These are phyloP conservation scores for Saccharomycopsis guyanensis DNA, from an alignment of 805 yeast species.

Conservation along the genomic window DNA sequence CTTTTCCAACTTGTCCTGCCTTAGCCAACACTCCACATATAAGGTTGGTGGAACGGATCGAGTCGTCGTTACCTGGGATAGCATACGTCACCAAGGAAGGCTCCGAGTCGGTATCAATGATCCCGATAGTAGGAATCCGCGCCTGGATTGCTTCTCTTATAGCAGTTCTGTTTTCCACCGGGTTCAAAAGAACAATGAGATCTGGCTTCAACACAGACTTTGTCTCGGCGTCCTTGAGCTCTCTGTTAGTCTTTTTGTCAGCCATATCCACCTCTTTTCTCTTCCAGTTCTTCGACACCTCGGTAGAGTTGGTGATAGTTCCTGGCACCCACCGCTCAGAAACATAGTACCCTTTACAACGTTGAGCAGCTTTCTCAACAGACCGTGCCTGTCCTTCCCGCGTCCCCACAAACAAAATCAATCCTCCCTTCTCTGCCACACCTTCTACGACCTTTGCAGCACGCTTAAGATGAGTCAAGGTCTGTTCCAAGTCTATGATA, in stretches of 20 bases:
- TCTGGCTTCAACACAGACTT: constrained; percentile 73
- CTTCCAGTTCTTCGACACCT: constrained; percentile 50
- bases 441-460: constrained; percentile 84
- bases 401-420: constrained; percentile 79
- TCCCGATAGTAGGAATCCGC: constrained; percentile 87
- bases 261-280: constrained; percentile 71
- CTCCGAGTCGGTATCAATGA: constrained; percentile 90
- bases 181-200: constrained; percentile 77
- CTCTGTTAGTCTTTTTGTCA: constrained; percentile 58
- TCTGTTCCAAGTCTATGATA: constrained; percentile 82
- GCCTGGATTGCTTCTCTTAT: constrained; percentile 73
- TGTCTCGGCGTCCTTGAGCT: constrained; percentile 42
- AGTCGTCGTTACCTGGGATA: constrained; percentile 94
- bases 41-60: constrained; percentile 70
- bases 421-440: constrained; percentile 76
- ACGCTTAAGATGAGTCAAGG: constrained; percentile 63
- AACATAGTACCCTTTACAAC: constrained; percentile 75
- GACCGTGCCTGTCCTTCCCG: constrained; percentile 68
- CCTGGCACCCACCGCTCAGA: constrained; percentile 92
- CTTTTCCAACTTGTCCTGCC: constrained; percentile 76
- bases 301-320: constrained; percentile 77
- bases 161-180: constrained; percentile 75
- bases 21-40: constrained; percentile 76
- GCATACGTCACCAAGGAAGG: constrained; percentile 88
- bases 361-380: constrained; percentile 69